Evolutionary conservation across 805 yeast species (phyloP).

Genomic region (Candida vaughaniae): DNA sequence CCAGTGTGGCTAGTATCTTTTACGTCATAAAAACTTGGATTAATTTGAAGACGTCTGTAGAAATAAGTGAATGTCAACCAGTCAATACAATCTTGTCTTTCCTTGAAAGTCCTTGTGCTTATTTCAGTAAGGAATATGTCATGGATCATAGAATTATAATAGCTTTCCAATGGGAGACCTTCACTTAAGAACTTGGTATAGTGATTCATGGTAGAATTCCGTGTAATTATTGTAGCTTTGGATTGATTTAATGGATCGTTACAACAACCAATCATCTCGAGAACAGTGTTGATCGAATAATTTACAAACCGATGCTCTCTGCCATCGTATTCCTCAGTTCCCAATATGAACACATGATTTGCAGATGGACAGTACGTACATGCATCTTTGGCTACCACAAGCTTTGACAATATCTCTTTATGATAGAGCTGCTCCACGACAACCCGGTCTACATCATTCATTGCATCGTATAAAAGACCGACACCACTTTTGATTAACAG

Average conservation of each 20-base stretch:
- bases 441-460: conserved; percentile 54
- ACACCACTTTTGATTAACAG: conserved; percentile 56
- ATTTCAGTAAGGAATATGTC: conserved; percentile 76
- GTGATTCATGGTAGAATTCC: conserved; percentile 51
- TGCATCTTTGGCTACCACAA: conserved; percentile 64
- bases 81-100: conserved; percentile 84
- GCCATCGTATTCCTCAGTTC: conserved; percentile 73
- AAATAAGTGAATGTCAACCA: conserved; percentile 85
- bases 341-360: conserved; percentile 57
- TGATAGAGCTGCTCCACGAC: conserved; percentile 53
- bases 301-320: conserved; percentile 68
- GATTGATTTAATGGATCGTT: conserved; percentile 33
- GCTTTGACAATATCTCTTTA: conserved; percentile 49
- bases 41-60: conserved; percentile 73
- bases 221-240: conserved; percentile 54
- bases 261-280: conserved; percentile 61
- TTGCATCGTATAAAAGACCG: conserved; percentile 58
- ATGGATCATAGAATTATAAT: conserved; percentile 52
- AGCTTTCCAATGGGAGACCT: conserved; percentile 84
- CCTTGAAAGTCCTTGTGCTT: conserved; percentile 57
- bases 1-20: conserved; percentile 62
- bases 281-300: conserved; percentile 61
- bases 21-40: conserved; percentile 90
- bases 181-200: conserved; percentile 70
- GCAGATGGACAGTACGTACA: conserved; percentile 50